These are phyloP conservation scores for Neurospora sp. DNA, from an alignment of 495 filamentous ascomycete species.

Conservation along the genomic window DNA sequence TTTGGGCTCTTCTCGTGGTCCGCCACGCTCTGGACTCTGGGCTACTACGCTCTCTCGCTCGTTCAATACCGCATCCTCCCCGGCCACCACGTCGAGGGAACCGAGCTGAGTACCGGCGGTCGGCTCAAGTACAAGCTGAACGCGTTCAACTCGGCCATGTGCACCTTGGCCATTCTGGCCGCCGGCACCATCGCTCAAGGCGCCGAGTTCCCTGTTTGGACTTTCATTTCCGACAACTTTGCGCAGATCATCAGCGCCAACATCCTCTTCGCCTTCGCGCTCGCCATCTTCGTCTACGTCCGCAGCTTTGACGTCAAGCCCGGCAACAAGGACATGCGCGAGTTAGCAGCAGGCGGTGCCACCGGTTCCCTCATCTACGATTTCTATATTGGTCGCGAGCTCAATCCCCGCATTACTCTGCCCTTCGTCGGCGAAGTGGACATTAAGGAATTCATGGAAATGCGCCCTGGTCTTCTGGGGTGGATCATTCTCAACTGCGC, in stretches of 20 bases:
- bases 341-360: constrained; percentile 72
- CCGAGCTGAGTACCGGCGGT: constrained; percentile 58
- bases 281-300: constrained; percentile 70
- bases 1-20: constrained; percentile 51
- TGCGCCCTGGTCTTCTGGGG: constrained; percentile 81
- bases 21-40: constrained; percentile 54
- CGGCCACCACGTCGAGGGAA: constrained; percentile 60
- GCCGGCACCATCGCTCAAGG: constrained; percentile 69
- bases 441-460: constrained; percentile 82
- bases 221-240: constrained; percentile 87
- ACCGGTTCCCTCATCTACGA: constrained; percentile 87
- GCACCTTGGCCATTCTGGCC: constrained; percentile 55
- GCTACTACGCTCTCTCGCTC: constrained; percentile 71
- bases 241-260: constrained; percentile 75
- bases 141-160: constrained; percentile 67
- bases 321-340: constrained; percentile 55
- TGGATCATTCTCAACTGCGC: constrained; percentile 84
- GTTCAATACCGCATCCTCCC: constrained; percentile 70
- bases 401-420: constrained; percentile 79
- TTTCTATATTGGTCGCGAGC: constrained; percentile 94
- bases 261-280: constrained; percentile 56
- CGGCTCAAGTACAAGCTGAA: constrained; percentile 85
- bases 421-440: constrained; percentile 77
- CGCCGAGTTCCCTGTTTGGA: constrained; percentile 77
- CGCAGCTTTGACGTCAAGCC: constrained; percentile 71